Conservation (phyloP, 495 filamentous ascomycete genomes). For the Penicillium crystallinum region DNA sequence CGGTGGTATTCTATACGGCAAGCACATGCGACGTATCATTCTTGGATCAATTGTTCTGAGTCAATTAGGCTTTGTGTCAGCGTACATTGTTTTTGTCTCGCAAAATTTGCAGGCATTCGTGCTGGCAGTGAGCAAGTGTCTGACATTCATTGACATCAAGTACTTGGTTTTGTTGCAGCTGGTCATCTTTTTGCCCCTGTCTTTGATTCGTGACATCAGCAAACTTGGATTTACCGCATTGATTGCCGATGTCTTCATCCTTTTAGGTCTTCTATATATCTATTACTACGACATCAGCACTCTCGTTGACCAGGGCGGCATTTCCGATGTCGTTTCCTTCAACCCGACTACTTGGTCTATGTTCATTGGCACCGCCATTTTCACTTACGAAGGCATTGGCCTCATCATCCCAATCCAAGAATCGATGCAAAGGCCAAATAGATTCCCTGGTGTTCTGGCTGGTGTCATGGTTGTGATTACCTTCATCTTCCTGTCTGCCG, state of each 20-base stretch:
- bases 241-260: conserved; percentile 88
- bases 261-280: conserved; percentile 85
- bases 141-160: conserved; percentile 74
- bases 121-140: conserved; percentile 74
- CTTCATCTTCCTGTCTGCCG: conserved; percentile 82
- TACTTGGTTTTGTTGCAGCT: conserved; percentile 90
- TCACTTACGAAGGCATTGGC: conserved; percentile 96
- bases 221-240: conserved; percentile 88
- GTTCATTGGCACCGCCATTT: conserved; percentile 97
- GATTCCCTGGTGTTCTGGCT: conserved; percentile 82
- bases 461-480: conserved; percentile 93
- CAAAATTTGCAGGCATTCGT: conserved; percentile 96
- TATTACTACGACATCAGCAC: conserved; percentile 93
- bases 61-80: conserved; percentile 91
- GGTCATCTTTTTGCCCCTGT: conserved; percentile 87
- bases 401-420: conserved; percentile 99
- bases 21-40: conserved; percentile 81
- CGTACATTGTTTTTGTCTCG: conserved; percentile 97
- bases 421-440: conserved; percentile 82
- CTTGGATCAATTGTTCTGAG: conserved; percentile 86
- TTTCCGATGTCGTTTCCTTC: conserved; percentile 80
- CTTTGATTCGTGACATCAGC: conserved; percentile 89
- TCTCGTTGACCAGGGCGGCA: conserved; percentile 66
- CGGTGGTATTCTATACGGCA: conserved; percentile 85
- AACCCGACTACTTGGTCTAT: conserved; percentile 88